These are phyloP conservation scores for Pseudogymnoascus sp. DNA, from an alignment of 2,329 filamentous ascomycete genomes.

Conservation along the genomic window DNA sequence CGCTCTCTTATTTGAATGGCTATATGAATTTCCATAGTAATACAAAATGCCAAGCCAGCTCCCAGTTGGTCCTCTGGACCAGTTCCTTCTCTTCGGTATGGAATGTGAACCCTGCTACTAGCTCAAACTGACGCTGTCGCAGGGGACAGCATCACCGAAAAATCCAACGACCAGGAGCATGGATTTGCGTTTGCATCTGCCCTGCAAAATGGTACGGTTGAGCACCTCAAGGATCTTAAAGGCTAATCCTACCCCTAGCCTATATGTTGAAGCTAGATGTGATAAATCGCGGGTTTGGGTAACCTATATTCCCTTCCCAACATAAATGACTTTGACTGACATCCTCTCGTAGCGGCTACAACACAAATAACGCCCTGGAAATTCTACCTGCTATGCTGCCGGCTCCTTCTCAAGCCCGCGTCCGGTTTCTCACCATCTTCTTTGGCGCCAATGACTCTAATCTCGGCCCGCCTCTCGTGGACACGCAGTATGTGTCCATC, in stretches of 20 bases:
- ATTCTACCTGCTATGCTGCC: conserved; percentile 16
- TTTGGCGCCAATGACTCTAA: conserved; percentile 87
- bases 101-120: neutral
- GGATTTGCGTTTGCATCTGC: conserved; percentile 21
- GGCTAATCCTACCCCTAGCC: conserved; percentile 11
- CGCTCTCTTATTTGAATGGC: neutral
- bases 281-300: conserved; percentile 20
- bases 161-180: conserved; percentile 16
- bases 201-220: conserved; percentile 17
- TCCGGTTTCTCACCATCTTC: conserved; percentile 42
- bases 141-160: conserved; percentile 23
- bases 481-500: conserved; percentile 66
- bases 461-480: conserved; percentile 45
- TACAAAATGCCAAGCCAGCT: neutral
- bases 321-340: neutral
- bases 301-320: neutral
- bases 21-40: neutral
- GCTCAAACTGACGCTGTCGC: neutral
- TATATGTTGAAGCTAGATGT: conserved; percentile 20
- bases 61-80: conserved; percentile 10
- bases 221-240: neutral
- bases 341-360: conserved; percentile 17
- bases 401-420: conserved; percentile 17
- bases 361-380: conserved; percentile 19
- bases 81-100: conserved; percentile 20